Evolutionary conservation across 1,284 basidiomycete species (phyloP).

Genomic region (Volvariella surrecta): DNA sequence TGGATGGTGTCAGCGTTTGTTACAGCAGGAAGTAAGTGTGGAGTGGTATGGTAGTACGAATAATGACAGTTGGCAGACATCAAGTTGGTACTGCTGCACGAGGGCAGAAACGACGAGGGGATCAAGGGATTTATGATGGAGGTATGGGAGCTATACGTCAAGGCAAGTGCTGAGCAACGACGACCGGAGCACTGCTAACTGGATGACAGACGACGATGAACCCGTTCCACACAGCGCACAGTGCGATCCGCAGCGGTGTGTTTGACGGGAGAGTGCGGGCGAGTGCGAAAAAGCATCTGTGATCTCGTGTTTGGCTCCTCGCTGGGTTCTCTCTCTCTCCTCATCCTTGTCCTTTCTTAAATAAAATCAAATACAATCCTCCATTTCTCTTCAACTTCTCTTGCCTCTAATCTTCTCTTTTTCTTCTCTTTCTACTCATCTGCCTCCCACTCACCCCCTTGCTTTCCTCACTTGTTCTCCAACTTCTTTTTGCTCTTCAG

Average conservation of each 20-base stretch:
- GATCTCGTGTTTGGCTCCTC: conserved; percentile 18
- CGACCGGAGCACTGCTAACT: conserved; percentile 9
- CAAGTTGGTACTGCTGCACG: conserved; percentile 88
- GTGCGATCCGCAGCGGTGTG: conserved; percentile 64
- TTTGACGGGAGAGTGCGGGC: conserved; percentile 81
- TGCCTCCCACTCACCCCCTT: conserved; percentile 11
- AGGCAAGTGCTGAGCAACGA: conserved; percentile 45
- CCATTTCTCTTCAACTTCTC: conserved; percentile 14
- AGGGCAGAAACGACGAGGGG: conserved; percentile 92
- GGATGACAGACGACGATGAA: conserved; percentile 70
- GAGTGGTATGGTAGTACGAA: conserved; percentile 4
- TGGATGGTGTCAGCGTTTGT: conserved; percentile 95
- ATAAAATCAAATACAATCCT: conserved; percentile 8
- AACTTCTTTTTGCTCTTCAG: conserved; percentile 18
- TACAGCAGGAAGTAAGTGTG: conserved; percentile 78
- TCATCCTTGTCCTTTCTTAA: conserved; percentile 23
- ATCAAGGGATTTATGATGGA: conserved; percentile 87
- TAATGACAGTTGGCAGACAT: conserved; percentile 47
- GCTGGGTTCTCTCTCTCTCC: conserved; percentile 21
- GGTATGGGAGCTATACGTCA: conserved; percentile 92
- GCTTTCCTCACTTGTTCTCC: conserved; percentile 21
- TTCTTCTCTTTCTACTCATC: conserved; percentile 4
- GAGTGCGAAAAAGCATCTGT: conserved; percentile 84
- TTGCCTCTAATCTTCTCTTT: conserved; percentile 14
- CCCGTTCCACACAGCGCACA: conserved; percentile 89